A percentile compares a stretch with the other conserved stretches of the same genome.
phyloP scores from a whole-genome alignment of 306 rosid species.

The Vicia sativa region DNA sequence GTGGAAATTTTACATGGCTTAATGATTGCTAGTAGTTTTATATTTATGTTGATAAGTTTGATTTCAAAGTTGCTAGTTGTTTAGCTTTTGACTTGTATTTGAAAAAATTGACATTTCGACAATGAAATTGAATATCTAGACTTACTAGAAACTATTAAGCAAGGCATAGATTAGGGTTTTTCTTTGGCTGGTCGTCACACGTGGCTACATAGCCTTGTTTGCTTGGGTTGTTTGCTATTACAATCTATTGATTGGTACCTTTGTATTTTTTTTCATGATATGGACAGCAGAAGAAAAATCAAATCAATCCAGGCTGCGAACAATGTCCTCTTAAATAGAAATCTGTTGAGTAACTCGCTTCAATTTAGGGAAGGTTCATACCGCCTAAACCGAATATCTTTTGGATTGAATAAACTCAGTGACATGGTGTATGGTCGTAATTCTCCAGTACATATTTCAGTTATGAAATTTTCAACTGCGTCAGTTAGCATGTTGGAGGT shows the following conservation, averaged over 20 bases:
- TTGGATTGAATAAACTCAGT: slow-evolving; percentile 40
- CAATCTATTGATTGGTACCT: slow-evolving; percentile 24
- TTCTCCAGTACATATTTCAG: slow-evolving; percentile 38
- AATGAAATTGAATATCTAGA: slow-evolving; percentile 20
- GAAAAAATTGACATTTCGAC: neutral
- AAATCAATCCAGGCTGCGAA: slow-evolving; percentile 43
- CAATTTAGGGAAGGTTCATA: no score
- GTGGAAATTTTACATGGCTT: neutral
- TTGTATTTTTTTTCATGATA: slow-evolving; percentile 37
- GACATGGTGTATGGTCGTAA: slow-evolving; percentile 20
- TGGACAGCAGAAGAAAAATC: slow-evolving; percentile 54
- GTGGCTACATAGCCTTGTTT: slow-evolving; percentile 19
- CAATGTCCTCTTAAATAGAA: slow-evolving; percentile 36
- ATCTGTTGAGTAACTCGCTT: slow-evolving; percentile 34
- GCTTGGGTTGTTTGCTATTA: slow-evolving; percentile 15
- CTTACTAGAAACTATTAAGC: neutral
- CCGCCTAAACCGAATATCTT: slow-evolving; percentile 42
- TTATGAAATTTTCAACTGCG: slow-evolving; percentile 42
- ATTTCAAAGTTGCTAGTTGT: no score
- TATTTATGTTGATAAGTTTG: no score
- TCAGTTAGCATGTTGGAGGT: no score
- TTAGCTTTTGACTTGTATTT: neutral
- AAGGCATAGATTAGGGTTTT: slow-evolving; percentile 1
- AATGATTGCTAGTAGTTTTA: slow-evolving; percentile 3
- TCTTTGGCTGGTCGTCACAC: neutral